Evolutionary conservation across 805 yeast genomes (phyloP), one percentile per base, ranked within the genome.

Genomic region (Barnettozyma salicaria): DNA sequence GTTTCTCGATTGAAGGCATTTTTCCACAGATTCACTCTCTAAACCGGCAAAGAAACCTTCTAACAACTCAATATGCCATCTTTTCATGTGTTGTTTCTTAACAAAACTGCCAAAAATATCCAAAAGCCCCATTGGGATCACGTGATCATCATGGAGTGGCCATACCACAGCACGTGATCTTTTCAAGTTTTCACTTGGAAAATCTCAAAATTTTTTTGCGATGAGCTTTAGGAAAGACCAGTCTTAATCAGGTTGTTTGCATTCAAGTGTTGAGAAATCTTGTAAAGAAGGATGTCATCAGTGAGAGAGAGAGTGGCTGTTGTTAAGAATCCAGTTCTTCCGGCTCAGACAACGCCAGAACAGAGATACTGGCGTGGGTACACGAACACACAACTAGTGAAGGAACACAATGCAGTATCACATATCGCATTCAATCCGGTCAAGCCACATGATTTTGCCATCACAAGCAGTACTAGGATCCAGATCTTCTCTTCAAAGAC

Each of bases 401-500:
- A 92, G 59, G 97, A 92, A 59, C 90, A 85, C 62, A 88, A 85
- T 60, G 86, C 97, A 27, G 86, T 92, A 29, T 79, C 84, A 24
- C 94, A 87, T 56, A 79, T 92, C 38, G 72, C 80, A 45, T 92
- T 92, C 70, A 88, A 84, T 56, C 96, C 96, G 2, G 72, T 70
- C 26, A 64, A 79, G 12, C 95, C 96, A 5, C 80, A 85, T 56
- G 96, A 92, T 62, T 84, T 90, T 64, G 97, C 97, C 18, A 85
- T 92, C 24, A 84, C 97, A 1, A 78, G 94, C 21, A 80, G 95
- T 14, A 82, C 97, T 0, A 72, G 97, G 55, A 84, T 92, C 40
- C 97, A 92, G 59, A 77, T 92, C 7, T 85, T 90, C 53, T 84
- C 95, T 0, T 80, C 96, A n/a, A 86, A 86, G 59, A 92, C 97